Base-by-base conservation (phyloP, 163 green algal genomes). In the Smithsoniella earleae region DNA sequence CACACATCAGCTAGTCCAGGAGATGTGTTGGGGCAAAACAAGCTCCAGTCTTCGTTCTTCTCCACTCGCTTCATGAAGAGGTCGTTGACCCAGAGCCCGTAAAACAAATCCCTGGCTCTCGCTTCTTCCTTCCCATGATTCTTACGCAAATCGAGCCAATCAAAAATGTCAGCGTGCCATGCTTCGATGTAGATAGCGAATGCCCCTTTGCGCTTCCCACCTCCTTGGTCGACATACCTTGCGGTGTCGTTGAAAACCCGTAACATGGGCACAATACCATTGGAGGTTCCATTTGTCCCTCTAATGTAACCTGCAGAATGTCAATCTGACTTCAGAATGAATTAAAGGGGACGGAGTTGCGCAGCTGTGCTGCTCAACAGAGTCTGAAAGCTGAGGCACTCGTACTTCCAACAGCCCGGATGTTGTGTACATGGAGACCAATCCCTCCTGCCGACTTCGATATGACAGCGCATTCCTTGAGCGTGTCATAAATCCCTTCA, bases 131-230 rank as follows among this genome's bases (percentile, higher is more conserved):
- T 98, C 76, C 94, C 94, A 77, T 98, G 92, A 83, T 99, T 99
- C 84, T 99, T 98, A 46, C 93, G 82, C 78, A 99, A 85, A 58
- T 99, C 92, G 34, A 93, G 72, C 27, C 76, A 88, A 58, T 88
- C 95, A 73, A 98, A 97, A 73, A 99, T 89, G 86, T 99, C 95
- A 0, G 90, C 82, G 78, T 99, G 95, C 95, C 95, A 99, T 6
- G 95, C 92, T 86, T 99, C 95, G 62, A 98, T 83, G 86, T 99
- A 99, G 73, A 99, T 92, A 38, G 95, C 95, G 82, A 99, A 99
- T 0, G 94, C 94, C 46, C 94, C 93, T 84, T 99, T 99, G 79
- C 94, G 86, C 85, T 99, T 99, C 80, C 94, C 94, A 62, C 95
- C 95, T 54, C 95, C 95, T 86, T 96, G 88, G 77, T 93, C 87